Conservation (phyloP, 495 filamentous ascomycete species). For the Aspergillus nidulans region DNA sequence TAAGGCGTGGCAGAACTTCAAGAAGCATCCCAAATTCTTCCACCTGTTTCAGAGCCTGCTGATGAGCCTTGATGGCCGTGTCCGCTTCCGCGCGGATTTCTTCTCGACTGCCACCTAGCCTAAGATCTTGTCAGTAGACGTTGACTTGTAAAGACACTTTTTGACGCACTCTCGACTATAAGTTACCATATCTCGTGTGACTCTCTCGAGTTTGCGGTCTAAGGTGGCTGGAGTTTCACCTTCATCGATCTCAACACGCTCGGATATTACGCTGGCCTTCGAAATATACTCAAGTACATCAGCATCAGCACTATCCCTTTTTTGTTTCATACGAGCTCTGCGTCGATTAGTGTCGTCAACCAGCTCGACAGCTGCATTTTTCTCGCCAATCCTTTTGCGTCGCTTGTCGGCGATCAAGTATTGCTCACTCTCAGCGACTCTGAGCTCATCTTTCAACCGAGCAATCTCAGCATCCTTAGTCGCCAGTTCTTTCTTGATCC, state of each 20-base stretch:
- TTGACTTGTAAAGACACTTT: conserved; percentile 8
- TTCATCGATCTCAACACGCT: conserved; percentile 60
- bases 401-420: conserved; percentile 46
- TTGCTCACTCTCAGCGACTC: conserved; percentile 57
- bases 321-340: conserved; percentile 40
- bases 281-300: conserved; percentile 50
- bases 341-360: conserved; percentile 48
- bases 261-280: conserved; percentile 53
- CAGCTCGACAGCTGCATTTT: conserved; percentile 57
- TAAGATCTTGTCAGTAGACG: conserved; percentile 19
- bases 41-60: conserved; percentile 42
- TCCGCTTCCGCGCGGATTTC: conserved; percentile 53
- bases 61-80: conserved; percentile 37
- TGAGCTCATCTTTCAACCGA: conserved; percentile 38
- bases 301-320: conserved; percentile 41
- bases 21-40: conserved; percentile 49
- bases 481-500: conserved; percentile 36
- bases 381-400: conserved; percentile 52
- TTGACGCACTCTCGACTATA: conserved; percentile 45
- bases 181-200: conserved; percentile 52
- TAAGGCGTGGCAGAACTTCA: conserved; percentile 31
- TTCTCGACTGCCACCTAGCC: conserved; percentile 63
- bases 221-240: conserved; percentile 63
- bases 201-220: conserved; percentile 56
- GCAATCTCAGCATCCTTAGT: conserved; percentile 37